Evolutionary conservation across 352 stramenopile species (phyloP).

Genomic region (Globisporangium abappressorium): DNA sequence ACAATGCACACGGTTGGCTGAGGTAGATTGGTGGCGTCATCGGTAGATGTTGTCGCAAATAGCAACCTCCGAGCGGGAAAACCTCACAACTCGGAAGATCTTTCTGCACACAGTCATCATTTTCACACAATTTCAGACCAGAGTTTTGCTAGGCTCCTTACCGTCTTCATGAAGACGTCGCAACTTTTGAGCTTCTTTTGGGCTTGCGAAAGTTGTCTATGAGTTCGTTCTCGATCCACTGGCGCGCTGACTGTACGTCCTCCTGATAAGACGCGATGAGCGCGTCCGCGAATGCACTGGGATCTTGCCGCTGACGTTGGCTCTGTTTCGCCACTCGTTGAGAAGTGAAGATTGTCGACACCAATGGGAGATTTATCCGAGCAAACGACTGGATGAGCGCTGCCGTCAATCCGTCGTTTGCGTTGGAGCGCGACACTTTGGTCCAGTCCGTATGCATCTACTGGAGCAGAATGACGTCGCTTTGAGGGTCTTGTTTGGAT

Average conservation of each 20-base stretch:
- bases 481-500: neutral
- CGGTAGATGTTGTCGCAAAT: too few species aligned
- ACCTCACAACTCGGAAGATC: too few species aligned
- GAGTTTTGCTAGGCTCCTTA: too few species aligned
- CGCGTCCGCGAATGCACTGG: slow-evolving; percentile 27
- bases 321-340: neutral
- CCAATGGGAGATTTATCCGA: slow-evolving; percentile 18
- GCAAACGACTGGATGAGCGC: slow-evolving; percentile 22
- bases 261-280: slow-evolving; percentile 32
- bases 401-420: neutral
- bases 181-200: too few species aligned
- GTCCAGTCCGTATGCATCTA: neutral
- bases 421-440: neutral
- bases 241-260: slow-evolving; percentile 25
- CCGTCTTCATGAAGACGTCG: too few species aligned
- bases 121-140: too few species aligned
- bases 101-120: too few species aligned
- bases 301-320: slow-evolving; percentile 23
- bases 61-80: too few species aligned
- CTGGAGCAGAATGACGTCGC: neutral
- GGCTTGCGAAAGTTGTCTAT: neutral
- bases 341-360: slow-evolving; percentile 1
- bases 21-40: too few species aligned
- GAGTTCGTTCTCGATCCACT: slow-evolving; percentile 33
- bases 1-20: too few species aligned